Conservation (phyloP, 306 rosid species). For the Hippophae rhamnoides region DNA sequence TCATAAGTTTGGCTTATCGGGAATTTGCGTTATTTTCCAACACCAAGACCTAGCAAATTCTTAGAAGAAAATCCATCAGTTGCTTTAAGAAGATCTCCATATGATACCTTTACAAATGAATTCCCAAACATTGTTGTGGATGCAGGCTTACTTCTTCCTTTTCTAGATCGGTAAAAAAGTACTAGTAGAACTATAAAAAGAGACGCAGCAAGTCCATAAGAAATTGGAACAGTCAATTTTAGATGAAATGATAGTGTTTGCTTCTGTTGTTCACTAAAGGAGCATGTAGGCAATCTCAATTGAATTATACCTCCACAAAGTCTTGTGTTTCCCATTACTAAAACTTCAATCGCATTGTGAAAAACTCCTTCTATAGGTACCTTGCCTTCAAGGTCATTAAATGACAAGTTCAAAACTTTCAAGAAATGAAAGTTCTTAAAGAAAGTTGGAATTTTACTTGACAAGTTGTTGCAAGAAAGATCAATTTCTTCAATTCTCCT, state of each 20-base stretch:
- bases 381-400: background rate
- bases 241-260: background rate
- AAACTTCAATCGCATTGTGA: background rate
- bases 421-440: background rate
- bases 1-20: too few species aligned
- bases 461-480: conserved; percentile 4
- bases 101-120: background rate
- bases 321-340: background rate
- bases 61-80: background rate
- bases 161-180: background rate
- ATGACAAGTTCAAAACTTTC: background rate
- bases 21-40: too few species aligned
- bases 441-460: background rate
- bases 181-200: background rate
- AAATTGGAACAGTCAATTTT: background rate
- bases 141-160: background rate
- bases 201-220: background rate
- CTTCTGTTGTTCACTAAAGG: background rate
- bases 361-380: background rate
- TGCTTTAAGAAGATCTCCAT: background rate
- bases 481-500: background rate
- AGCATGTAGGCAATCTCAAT: background rate
- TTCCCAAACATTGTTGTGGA: background rate
- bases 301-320: background rate
- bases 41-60: background rate